Evolutionary conservation across 306 rosid species (phyloP).

Genomic region (Gleditsia sinensis): DNA sequence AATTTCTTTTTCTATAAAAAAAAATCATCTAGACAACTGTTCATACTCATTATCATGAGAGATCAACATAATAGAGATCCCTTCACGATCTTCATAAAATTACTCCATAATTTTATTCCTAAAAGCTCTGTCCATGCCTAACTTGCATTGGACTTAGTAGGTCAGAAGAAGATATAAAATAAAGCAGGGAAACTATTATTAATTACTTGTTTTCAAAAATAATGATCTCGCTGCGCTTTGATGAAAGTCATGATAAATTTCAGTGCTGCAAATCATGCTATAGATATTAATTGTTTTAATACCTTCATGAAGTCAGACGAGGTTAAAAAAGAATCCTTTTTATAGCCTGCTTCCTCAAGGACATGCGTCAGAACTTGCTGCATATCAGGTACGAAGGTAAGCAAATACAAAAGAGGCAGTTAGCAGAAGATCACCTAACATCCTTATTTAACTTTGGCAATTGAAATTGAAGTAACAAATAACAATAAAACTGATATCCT

Average conservation of each 20-base stretch:
- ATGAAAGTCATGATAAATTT: conserved; percentile 7
- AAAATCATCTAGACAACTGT: not conserved
- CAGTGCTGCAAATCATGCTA: conserved; percentile 28
- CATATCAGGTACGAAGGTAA: conserved; percentile 24
- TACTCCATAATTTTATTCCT: not conserved
- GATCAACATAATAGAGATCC: conserved; percentile 20
- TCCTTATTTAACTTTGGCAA: conserved; percentile 21
- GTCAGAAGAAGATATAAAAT: not conserved
- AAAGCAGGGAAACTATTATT: conserved; percentile 3
- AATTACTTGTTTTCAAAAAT: conserved; percentile 13
- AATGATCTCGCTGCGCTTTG: too few relatives aligned
- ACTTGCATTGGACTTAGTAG: not conserved
- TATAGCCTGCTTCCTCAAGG: conserved; percentile 82
- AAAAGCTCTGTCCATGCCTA: not conserved
- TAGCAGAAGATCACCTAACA: conserved; percentile 24
- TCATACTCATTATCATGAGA: not conserved
- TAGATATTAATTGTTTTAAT: conserved; percentile 30
- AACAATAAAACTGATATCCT: conserved; percentile 14
- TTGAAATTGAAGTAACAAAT: conserved; percentile 25
- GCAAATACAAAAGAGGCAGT: conserved; percentile 23
- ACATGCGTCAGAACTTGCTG: conserved; percentile 75
- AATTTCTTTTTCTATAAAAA: too few relatives aligned
- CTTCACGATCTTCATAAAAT: conserved; percentile 17
- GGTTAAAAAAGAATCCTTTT: conserved; percentile 57
- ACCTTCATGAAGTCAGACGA: conserved; percentile 80